Evolutionary conservation across 805 yeast genomes (phyloP).

Genomic region (Pichia sporocuriosa): DNA sequence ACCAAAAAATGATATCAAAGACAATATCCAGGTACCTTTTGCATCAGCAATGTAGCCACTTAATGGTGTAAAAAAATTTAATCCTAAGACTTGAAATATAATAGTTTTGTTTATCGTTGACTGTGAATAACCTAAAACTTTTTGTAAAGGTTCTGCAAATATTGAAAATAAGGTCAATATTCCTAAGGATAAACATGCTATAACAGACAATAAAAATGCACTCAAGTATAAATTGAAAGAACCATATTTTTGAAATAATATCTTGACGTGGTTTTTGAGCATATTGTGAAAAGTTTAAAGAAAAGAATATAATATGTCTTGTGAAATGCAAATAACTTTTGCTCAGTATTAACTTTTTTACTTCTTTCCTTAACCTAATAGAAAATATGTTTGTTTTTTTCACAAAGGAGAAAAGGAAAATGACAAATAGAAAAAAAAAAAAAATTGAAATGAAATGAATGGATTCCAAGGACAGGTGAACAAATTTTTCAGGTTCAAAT

Average conservation of each 20-base stretch:
- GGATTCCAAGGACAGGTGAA: too few species aligned
- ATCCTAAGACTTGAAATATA: conserved; percentile 68
- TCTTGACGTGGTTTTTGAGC: not conserved
- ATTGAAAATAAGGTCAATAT: conserved; percentile 40
- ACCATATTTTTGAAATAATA: conserved; percentile 18
- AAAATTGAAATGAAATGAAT: too few species aligned
- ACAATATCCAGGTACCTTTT: conserved; percentile 66
- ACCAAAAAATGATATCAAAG: conserved; percentile 52
- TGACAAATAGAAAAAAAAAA: too few species aligned
- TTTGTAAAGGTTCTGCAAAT: conserved; percentile 63
- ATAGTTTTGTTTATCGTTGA: conserved; percentile 63
- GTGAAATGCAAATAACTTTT: too few species aligned
- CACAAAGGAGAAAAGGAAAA: too few species aligned
- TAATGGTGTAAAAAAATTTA: conserved; percentile 75
- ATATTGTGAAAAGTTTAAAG: not conserved
- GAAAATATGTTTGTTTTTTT: too few species aligned
- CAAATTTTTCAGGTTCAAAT: too few species aligned
- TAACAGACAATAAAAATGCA: conserved; percentile 24
- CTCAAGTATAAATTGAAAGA: conserved; percentile 17
- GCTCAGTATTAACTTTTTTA: too few species aligned
- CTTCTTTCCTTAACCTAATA: too few species aligned
- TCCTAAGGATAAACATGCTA: conserved; percentile 28
- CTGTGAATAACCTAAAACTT: conserved; percentile 52
- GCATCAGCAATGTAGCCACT: conserved; percentile 78
- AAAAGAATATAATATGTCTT: not conserved